A percentile compares a stretch with the other conserved stretches of the same genome.
phyloP scores from a whole-genome alignment of 1,284 basidiomycete species.

The Ceratorhiza oryzae-sativae region DNA sequence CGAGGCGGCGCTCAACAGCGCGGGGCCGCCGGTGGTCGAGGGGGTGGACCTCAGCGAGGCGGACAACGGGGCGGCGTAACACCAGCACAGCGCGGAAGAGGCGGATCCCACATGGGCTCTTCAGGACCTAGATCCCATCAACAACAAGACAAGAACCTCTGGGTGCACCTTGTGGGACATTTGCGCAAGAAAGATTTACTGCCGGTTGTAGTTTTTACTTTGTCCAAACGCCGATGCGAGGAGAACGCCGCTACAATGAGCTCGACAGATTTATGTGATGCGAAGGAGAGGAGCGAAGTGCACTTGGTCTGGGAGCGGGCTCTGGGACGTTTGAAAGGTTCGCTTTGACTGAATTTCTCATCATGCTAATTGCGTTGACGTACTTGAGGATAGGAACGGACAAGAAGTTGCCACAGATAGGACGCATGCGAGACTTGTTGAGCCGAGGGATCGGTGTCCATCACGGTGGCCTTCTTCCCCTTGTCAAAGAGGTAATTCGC shows the following conservation, averaged over 20 bases:
- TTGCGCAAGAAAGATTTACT: conserved; percentile 86
- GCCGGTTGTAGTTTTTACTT: conserved; percentile 96
- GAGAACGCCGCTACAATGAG: conserved; percentile 92
- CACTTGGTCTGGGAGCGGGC: conserved; percentile 95
- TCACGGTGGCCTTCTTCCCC: conserved; percentile 94
- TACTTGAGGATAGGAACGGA: conserved; percentile 71
- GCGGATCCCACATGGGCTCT: conserved; percentile 57
- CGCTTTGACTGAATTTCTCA: conserved; percentile 40
- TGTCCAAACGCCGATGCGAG: conserved; percentile 97
- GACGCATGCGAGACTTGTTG: conserved; percentile 89
- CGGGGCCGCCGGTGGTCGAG: conserved; percentile 47
- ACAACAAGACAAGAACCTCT: conserved; percentile 86
- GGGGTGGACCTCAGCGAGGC: conserved; percentile 50
- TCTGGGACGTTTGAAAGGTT: conserved; percentile 88
- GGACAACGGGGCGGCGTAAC: conserved; percentile 60
- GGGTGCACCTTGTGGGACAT: conserved; percentile 89
- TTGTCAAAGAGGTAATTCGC: conserved; percentile 88
- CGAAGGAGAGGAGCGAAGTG: conserved; percentile 94
- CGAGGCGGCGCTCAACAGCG: conserved; percentile 71
- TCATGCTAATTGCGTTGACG: not conserved
- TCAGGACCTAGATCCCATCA: conserved; percentile 66
- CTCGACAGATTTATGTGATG: conserved; percentile 86
- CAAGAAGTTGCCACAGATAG: conserved; percentile 93
- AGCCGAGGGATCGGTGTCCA: conserved; percentile 96
- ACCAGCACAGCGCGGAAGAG: conserved; percentile 48